Evolutionary conservation across 1,139 yeast genomes (phyloP).

Genomic region (Scheffersomyces lignicola): DNA sequence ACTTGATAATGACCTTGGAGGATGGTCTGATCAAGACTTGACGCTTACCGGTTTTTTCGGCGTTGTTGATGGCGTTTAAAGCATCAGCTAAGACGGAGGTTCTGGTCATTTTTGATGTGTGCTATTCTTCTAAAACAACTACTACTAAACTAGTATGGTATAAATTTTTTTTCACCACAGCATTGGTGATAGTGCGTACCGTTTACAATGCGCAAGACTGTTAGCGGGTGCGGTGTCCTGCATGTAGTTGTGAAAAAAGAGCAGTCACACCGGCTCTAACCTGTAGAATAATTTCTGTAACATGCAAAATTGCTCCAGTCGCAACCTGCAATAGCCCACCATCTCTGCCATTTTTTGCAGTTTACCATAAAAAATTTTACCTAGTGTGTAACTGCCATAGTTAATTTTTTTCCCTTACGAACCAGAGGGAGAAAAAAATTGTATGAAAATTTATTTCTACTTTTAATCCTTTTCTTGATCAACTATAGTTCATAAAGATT

Average conservation of each 20-base stretch:
- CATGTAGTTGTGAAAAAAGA: conserved; percentile 3
- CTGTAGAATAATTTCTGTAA: conserved; percentile 1
- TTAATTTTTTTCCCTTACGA: background rate
- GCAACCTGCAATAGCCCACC: no score
- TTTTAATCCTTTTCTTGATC: conserved; percentile 8
- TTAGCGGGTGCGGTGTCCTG: conserved; percentile 3
- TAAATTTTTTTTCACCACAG: conserved; percentile 4
- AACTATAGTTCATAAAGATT: conserved; percentile 13
- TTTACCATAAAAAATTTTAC: background rate
- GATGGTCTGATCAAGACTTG: conserved; percentile 99
- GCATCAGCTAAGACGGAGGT: conserved; percentile 99
- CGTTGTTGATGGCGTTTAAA: conserved; percentile 96
- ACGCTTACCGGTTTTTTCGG: conserved; percentile 99
- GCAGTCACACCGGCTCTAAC: conserved; percentile 8
- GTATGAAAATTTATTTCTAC: conserved; percentile 6
- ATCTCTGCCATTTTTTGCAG: no score
- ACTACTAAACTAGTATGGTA: background rate
- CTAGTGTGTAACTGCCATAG: background rate
- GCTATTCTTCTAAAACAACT: no score
- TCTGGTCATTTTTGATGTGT: conserved; percentile 82
- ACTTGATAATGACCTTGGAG: conserved; percentile 96
- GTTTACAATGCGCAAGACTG: background rate
- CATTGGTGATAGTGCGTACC: conserved; percentile 4
- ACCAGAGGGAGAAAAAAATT: conserved; percentile 1
- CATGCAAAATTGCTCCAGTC: no score